Conservation (phyloP, 2,329 filamentous ascomycete genomes). For the Phialocephala sp. region DNA sequence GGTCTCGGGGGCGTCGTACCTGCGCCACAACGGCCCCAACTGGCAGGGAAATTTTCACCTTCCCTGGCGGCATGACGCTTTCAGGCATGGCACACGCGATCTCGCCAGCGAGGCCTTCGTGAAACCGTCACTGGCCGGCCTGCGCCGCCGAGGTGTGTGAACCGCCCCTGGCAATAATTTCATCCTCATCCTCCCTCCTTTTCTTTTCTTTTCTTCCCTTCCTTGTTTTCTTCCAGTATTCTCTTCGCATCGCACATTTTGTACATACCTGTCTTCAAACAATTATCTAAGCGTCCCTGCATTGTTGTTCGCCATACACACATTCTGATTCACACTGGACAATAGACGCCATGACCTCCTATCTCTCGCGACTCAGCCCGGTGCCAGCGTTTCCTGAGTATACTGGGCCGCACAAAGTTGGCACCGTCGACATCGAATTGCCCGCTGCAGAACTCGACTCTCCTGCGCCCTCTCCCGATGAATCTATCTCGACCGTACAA, state of each 20-base stretch:
- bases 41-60: not conserved
- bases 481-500: constrained; percentile 72
- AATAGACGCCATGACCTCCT: constrained; percentile 36
- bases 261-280: not conserved
- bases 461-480: constrained; percentile 58
- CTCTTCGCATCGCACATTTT: not conserved
- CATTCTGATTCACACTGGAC: constrained; percentile 1
- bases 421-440: constrained; percentile 81
- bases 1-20: not conserved
- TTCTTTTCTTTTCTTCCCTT: not conserved
- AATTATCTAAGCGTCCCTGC: not conserved
- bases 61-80: constrained; percentile 1
- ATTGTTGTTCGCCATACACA: not conserved
- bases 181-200: not conserved
- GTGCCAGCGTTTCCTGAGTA: constrained; percentile 77
- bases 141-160: constrained; percentile 11
- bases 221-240: not conserved
- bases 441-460: constrained; percentile 65
- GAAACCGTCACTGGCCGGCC: not conserved
- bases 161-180: not conserved
- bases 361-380: constrained; percentile 63
- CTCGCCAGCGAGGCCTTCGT: not conserved
- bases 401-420: constrained; percentile 78
- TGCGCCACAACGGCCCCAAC: not conserved
- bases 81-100: not conserved